Evolutionary conservation across 1,284 basidiomycete species (phyloP).

Genomic region (Afroboletus lepidellus): DNA sequence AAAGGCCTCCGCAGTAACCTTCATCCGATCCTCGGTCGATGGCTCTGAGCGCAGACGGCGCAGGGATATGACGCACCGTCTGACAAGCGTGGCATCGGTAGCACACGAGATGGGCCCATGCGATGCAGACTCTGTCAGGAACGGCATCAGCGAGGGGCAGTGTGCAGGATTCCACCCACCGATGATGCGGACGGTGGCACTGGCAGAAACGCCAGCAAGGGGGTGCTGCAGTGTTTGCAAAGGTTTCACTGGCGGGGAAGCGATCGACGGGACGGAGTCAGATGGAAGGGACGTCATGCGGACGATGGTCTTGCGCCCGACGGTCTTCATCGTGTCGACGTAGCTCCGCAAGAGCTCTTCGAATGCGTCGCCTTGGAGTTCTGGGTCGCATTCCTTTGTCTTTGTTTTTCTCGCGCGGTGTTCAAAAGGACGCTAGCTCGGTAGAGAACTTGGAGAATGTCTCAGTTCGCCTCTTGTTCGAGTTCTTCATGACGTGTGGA

Average conservation of each 20-base stretch:
- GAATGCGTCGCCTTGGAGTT: constrained; percentile 24
- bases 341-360: constrained; percentile 61
- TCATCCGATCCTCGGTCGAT: not conserved
- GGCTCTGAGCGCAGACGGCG: constrained; percentile 45
- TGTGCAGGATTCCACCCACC: constrained; percentile 42
- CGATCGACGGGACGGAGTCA: too few relatives aligned
- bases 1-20: not conserved
- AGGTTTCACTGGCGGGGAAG: constrained; percentile 71
- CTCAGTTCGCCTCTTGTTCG: constrained; percentile 63
- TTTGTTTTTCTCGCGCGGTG: not conserved
- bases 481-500: too few relatives aligned
- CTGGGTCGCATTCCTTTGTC: too few relatives aligned
- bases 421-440: constrained; percentile 73
- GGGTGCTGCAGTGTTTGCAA: constrained; percentile 63
- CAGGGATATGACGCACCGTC: constrained; percentile 56
- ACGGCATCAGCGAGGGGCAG: constrained; percentile 2
- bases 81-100: constrained; percentile 59
- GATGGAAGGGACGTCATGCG: constrained; percentile 54
- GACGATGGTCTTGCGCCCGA: constrained; percentile 72
- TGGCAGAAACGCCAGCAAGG: constrained; percentile 65
- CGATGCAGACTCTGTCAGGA: constrained; percentile 42
- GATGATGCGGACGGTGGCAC: constrained; percentile 58
- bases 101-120: constrained; percentile 53
- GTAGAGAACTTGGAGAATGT: constrained; percentile 77
- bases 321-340: constrained; percentile 61